Conservation (phyloP, 2,329 filamentous ascomycete genomes). For the Dactylellina sp. region DNA sequence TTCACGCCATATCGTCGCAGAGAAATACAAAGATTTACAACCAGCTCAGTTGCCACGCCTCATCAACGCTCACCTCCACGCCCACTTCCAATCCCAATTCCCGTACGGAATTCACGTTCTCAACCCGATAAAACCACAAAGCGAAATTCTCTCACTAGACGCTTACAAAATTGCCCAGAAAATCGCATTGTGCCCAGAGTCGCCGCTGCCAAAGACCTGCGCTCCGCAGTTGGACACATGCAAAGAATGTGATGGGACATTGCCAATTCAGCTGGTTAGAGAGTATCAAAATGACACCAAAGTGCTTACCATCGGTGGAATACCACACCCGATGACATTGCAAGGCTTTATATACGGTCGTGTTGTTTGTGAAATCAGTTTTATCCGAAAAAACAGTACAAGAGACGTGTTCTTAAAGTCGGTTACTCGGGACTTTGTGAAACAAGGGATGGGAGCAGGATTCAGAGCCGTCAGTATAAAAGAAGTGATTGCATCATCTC, state of each 20-base stretch:
- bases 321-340: constrained; percentile 91
- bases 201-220: constrained; percentile 80
- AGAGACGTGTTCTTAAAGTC: constrained; percentile 83
- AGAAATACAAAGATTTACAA: constrained; percentile 74
- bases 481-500: constrained; percentile 74
- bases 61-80: constrained; percentile 86
- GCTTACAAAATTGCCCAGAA: constrained; percentile 79
- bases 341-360: constrained; percentile 72
- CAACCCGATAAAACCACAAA: constrained; percentile 81
- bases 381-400: constrained; percentile 75
- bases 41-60: constrained; percentile 73
- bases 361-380: constrained; percentile 72
- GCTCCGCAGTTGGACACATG: constrained; percentile 80
- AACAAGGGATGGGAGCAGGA: constrained; percentile 72
- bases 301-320: constrained; percentile 83
- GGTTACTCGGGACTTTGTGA: constrained; percentile 77
- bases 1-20: constrained; percentile 71
- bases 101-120: constrained; percentile 80
- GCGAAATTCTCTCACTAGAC: constrained; percentile 76
- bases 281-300: constrained; percentile 73
- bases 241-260: constrained; percentile 77
- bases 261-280: constrained; percentile 73
- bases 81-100: constrained; percentile 84
- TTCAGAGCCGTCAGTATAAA: constrained; percentile 81
- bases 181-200: constrained; percentile 79